A percentile compares a stretch with the other conserved stretches of the same genome.
These are phyloP conservation scores for Leishmania braziliensis DNA, from an alignment of 208 protist genomes.

Conservation along the genomic window DNA sequence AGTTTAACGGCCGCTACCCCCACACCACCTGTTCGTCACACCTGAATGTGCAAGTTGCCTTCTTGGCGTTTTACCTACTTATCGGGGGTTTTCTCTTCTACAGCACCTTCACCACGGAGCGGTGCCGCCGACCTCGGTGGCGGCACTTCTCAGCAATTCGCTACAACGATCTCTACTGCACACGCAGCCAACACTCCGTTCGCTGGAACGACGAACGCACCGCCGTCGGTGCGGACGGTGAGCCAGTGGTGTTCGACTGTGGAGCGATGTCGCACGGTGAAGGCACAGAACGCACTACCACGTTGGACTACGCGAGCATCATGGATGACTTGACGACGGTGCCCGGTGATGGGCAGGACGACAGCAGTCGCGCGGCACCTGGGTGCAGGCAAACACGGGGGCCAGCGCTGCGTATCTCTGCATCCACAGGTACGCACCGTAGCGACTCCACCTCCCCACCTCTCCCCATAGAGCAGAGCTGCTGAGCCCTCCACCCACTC, in stretches of 20 bases:
- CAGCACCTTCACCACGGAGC: conserved; percentile 69
- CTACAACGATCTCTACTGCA: conserved; percentile 24
- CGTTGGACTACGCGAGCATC: conserved; percentile 26
- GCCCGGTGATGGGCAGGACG: background rate
- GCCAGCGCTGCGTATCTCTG: background rate
- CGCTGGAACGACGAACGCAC: conserved; percentile 15
- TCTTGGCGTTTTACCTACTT: conserved; percentile 49
- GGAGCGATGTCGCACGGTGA: background rate
- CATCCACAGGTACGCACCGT: background rate
- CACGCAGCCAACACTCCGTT: background rate
- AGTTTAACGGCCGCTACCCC: background rate
- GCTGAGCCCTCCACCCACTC: background rate
- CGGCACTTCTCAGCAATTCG: conserved; percentile 37
- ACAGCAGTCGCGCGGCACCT: background rate
- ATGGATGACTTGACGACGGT: conserved; percentile 19
- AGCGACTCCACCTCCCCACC: too few relatives aligned
- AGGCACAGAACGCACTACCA: conserved; percentile 24
- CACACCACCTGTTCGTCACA: conserved; percentile 39
- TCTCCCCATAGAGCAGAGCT: background rate
- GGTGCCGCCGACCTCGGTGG: conserved; percentile 56
- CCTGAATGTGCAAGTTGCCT: conserved; percentile 50
- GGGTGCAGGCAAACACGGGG: background rate
- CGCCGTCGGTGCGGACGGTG: conserved; percentile 5
- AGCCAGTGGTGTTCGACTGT: conserved; percentile 7
- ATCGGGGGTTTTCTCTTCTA: conserved; percentile 36